A percentile compares a stretch with the other conserved stretches of the same genome.
Conservation (phyloP, 768 basidiomycete genomes). For the Pleurotus platypus region DNA sequence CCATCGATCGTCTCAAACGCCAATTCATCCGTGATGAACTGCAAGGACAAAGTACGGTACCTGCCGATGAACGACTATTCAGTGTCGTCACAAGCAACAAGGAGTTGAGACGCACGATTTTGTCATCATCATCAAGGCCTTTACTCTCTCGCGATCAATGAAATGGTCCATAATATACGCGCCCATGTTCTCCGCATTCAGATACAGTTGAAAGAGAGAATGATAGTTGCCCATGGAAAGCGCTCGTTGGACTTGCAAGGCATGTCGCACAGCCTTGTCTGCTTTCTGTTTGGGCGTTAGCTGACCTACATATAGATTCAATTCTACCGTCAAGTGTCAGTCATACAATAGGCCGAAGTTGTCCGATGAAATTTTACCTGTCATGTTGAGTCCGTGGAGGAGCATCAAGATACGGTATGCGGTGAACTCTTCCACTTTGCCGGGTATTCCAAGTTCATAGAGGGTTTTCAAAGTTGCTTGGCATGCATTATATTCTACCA, state of each 20-base stretch:
- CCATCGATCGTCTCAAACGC: slow-evolving; percentile 71
- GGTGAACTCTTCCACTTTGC: slow-evolving; percentile 92
- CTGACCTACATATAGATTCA: slow-evolving; percentile 96
- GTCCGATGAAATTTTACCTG: slow-evolving; percentile 49
- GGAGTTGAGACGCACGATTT: slow-evolving; percentile 70
- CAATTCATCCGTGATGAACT: slow-evolving; percentile 77
- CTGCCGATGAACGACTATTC: slow-evolving; percentile 36
- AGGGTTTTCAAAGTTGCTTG: slow-evolving; percentile 86
- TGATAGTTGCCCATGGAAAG: slow-evolving; percentile 94
- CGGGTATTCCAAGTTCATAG: slow-evolving; percentile 91
- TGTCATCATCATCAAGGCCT: slow-evolving; percentile 84
- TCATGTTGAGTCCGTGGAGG: slow-evolving; percentile 88
- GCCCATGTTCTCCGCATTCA: slow-evolving; percentile 91
- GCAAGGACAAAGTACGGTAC: slow-evolving; percentile 75
- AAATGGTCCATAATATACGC: slow-evolving; percentile 99
- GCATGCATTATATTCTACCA: slow-evolving; percentile 99
- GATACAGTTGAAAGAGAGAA: slow-evolving; percentile 81
- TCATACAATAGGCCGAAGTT: slow-evolving; percentile 2
- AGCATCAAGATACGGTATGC: slow-evolving; percentile 98
- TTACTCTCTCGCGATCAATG: slow-evolving; percentile 84
- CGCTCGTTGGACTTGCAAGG: slow-evolving; percentile 84
- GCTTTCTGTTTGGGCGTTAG: slow-evolving; percentile 91
- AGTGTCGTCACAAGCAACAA: neutral
- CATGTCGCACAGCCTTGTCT: slow-evolving; percentile 78
- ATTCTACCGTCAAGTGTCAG: slow-evolving; percentile 48